phyloP scores from a whole-genome alignment of 2,329 filamentous ascomycete species.

The Fusarium lyarnte region DNA sequence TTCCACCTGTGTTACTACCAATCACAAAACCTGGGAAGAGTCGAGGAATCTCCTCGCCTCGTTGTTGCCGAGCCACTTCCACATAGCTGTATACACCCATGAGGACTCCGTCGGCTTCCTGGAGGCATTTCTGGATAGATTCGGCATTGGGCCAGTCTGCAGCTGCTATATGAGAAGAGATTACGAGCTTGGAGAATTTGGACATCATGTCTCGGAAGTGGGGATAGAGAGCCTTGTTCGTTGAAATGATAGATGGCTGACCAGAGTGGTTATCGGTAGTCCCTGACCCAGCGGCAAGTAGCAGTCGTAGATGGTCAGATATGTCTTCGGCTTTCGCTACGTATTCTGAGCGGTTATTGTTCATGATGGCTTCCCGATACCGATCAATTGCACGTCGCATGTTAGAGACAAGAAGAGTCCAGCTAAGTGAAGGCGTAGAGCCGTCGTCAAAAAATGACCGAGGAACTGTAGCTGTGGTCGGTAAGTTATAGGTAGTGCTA shows the following conservation, averaged over 20 bases:
- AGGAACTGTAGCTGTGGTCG: slow-evolving; percentile 70
- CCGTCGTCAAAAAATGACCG: slow-evolving; percentile 92
- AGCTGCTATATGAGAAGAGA: slow-evolving; percentile 96
- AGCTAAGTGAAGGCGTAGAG: slow-evolving; percentile 81
- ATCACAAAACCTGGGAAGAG: slow-evolving; percentile 93
- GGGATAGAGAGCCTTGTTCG: slow-evolving; percentile 95
- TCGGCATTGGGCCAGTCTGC: slow-evolving; percentile 96
- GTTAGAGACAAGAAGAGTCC: slow-evolving; percentile 89
- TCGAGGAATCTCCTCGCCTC: slow-evolving; percentile 92
- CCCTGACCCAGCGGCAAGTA: slow-evolving; percentile 94
- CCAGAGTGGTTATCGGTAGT: slow-evolving; percentile 99
- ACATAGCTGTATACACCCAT: slow-evolving; percentile 96
- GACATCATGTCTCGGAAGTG: slow-evolving; percentile 99
- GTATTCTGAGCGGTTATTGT: slow-evolving; percentile 86
- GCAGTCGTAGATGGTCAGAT: slow-evolving; percentile 90
- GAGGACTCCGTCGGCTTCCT: slow-evolving; percentile 96
- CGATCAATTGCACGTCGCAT: slow-evolving; percentile 91
- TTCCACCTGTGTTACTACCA: slow-evolving; percentile 83
- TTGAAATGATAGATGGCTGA: slow-evolving; percentile 98
- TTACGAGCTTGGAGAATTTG: slow-evolving; percentile 97
- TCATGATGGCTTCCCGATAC: slow-evolving; percentile 89
- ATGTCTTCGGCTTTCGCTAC: slow-evolving; percentile 97
- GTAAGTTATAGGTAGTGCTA: slow-evolving; percentile 65
- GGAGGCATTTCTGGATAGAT: slow-evolving; percentile 92
- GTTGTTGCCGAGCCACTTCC: slow-evolving; percentile 91